Base-by-base conservation (phyloP, 2,329 filamentous ascomycete genomes). In the Fusarium sp. region DNA sequence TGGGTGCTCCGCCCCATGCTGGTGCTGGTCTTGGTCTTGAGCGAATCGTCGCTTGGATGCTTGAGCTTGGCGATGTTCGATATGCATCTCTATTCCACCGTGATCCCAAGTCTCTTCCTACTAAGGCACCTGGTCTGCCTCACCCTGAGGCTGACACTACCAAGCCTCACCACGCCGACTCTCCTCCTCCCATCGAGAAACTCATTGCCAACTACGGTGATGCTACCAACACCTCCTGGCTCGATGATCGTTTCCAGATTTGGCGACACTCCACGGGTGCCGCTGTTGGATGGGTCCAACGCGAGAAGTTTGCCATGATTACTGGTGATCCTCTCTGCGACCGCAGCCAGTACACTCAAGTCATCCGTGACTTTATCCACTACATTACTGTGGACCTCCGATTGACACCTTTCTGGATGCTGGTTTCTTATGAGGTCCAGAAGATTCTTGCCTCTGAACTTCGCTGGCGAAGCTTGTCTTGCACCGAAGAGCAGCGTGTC, bases 171-270 rank as follows among this genome's bases (percentile, higher is more conserved):
- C 73, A 82, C 73, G 86, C 82, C 63, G 86, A 84, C 78, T 86
- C 91, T 55, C 84, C 92, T 60, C 94, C 94, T 57, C 87, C 93
- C 0, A 80, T 98, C 10, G 93, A 95, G 79, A 92, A 97, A 79
- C 90, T 98, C 45, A 94, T 98, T 80, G 94, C 94, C 78, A 98
- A 98, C 81, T 98, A 98, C 76, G 95, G 95, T 70, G 95, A 98
- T 81, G 94, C 95, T 4, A 94, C 94, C 54, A 97, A 97, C 78
- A 98, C 95, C 0, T 96, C 94, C 0, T 98, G 94, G 94, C 88
- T 96, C 12, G 95, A 98, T 80, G 93, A 94, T 11, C 91, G 94
- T 11, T 97, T 95, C 80, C 88, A 93, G 78, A 91, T 97, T 64
- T 98, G 94, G 94, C 91, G 95, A 35, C 94, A 97, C 78, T 83